A percentile compares a stretch with the other conserved stretches of the same genome.
These are phyloP conservation scores for Brassica hybrid DNA, from an alignment of 441 rosid species.

Conservation along the genomic window DNA sequence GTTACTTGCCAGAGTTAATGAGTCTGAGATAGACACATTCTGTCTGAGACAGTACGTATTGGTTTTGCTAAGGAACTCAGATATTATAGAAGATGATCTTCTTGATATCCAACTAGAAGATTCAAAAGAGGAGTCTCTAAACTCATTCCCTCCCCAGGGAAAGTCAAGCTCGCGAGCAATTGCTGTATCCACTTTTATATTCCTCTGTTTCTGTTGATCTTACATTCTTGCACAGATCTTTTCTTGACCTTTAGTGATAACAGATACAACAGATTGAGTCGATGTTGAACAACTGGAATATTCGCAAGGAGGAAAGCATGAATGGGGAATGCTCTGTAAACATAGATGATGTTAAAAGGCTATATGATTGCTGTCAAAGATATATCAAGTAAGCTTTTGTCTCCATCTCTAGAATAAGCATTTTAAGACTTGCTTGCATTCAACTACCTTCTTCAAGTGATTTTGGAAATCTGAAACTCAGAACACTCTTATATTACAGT, in stretches of 20 bases:
- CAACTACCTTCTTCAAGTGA: neutral
- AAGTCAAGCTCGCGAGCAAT: slow-evolving; percentile 47
- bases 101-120: slow-evolving; percentile 56
- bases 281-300: slow-evolving; percentile 62
- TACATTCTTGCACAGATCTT: slow-evolving; percentile 17
- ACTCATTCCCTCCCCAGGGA: slow-evolving; percentile 35
- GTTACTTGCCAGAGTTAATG: slow-evolving; percentile 59
- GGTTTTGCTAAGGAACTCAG: slow-evolving; percentile 56
- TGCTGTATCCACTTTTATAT: slow-evolving; percentile 61
- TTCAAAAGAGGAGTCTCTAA: slow-evolving; percentile 43
- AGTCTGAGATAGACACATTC: slow-evolving; percentile 49
- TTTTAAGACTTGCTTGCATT: slow-evolving; percentile 6
- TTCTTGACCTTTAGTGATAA: slow-evolving; percentile 46
- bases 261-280: slow-evolving; percentile 61
- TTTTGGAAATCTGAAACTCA: too few relatives aligned
- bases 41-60: slow-evolving; percentile 51
- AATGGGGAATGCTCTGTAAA: slow-evolving; percentile 40
- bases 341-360: slow-evolving; percentile 47
- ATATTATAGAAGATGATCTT: slow-evolving; percentile 84
- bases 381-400: slow-evolving; percentile 49
- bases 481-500: too few relatives aligned
- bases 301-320: slow-evolving; percentile 39
- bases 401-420: slow-evolving; percentile 9
- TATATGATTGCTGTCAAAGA: slow-evolving; percentile 61
- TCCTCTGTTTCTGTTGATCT: slow-evolving; percentile 15